Evolutionary conservation across 805 yeast species (phyloP).

Genomic region (Metschnikowia picachoensis): DNA sequence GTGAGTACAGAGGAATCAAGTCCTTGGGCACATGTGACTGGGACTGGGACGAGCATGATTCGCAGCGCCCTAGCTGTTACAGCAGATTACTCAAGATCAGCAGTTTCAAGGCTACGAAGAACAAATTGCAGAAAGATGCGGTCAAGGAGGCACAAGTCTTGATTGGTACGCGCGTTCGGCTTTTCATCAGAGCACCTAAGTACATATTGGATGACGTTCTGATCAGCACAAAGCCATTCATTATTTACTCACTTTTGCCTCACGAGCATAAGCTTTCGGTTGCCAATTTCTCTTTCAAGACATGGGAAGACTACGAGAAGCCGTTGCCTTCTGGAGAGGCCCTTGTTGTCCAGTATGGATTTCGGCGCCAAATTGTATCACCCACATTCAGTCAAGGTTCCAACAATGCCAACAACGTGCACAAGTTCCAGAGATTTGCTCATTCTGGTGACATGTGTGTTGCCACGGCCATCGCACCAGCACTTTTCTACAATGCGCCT

Average conservation of each 20-base stretch:
- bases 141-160: constrained; percentile 38
- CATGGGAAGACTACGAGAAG: constrained; percentile 86
- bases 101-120: constrained; percentile 73
- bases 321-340: constrained; percentile 83
- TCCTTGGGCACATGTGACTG: constrained; percentile 76
- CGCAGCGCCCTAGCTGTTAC: constrained; percentile 76
- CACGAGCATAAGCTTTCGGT: constrained; percentile 87
- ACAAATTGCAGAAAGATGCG: constrained; percentile 61
- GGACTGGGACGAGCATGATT: constrained; percentile 83
- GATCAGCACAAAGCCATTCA: constrained; percentile 47
- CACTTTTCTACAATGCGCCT: constrained; percentile 78
- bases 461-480: constrained; percentile 88
- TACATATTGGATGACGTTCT: constrained; percentile 40
- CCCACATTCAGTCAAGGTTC: constrained; percentile 83
- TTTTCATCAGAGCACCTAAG: constrained; percentile 58
- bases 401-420: constrained; percentile 77
- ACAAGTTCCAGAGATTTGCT: constrained; percentile 77
- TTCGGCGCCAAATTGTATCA: constrained; percentile 75
- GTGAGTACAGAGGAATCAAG: constrained; percentile 83
- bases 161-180: constrained; percentile 59
- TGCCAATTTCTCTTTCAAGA: constrained; percentile 73
- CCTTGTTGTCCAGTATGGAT: constrained; percentile 87
- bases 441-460: constrained; percentile 67
- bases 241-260: constrained; percentile 68
- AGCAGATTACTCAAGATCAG: constrained; percentile 65